These are phyloP conservation scores for Turnera subulata DNA, from an alignment of 345 rosid genomes.

Conservation along the genomic window DNA sequence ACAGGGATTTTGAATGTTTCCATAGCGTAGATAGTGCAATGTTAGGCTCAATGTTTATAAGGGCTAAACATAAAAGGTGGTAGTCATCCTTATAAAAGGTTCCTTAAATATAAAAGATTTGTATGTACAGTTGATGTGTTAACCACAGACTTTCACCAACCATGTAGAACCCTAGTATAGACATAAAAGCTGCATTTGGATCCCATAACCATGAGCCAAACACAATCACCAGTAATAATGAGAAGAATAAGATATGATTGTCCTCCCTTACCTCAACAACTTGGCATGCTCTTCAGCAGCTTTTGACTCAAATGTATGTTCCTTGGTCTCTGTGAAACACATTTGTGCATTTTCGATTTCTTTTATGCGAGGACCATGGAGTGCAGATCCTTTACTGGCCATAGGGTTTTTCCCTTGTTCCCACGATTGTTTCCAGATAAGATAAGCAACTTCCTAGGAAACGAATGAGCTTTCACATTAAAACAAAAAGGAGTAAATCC, in stretches of 20 bases:
- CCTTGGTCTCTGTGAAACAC: conserved; percentile 86
- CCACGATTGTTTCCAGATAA: conserved; percentile 97
- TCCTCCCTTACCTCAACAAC: conserved; percentile 59
- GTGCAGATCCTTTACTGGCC: conserved; percentile 95
- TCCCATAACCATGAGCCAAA: background rate
- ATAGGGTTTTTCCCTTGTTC: conserved; percentile 84
- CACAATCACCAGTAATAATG: background rate
- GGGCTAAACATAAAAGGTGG: too few relatives aligned
- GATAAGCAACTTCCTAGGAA: conserved; percentile 83
- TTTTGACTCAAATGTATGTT: conserved; percentile 85
- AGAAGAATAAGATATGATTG: conserved; percentile 3
- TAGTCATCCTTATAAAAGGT: too few relatives aligned
- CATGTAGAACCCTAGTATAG: too few relatives aligned
- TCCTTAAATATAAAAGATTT: too few relatives aligned
- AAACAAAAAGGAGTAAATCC: background rate
- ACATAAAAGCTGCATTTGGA: too few relatives aligned
- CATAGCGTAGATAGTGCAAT: too few relatives aligned
- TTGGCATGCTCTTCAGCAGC: conserved; percentile 98
- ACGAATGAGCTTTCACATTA: conserved; percentile 4
- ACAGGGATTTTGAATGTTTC: too few relatives aligned
- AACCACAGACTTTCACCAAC: too few relatives aligned
- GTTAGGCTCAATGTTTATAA: too few relatives aligned
- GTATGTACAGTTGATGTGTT: too few relatives aligned
- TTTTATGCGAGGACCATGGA: conserved; percentile 97
- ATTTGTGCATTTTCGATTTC: conserved; percentile 72